Evolutionary conservation across 352 stramenopile species (phyloP).

Genomic region (Phytophthora meadii): DNA sequence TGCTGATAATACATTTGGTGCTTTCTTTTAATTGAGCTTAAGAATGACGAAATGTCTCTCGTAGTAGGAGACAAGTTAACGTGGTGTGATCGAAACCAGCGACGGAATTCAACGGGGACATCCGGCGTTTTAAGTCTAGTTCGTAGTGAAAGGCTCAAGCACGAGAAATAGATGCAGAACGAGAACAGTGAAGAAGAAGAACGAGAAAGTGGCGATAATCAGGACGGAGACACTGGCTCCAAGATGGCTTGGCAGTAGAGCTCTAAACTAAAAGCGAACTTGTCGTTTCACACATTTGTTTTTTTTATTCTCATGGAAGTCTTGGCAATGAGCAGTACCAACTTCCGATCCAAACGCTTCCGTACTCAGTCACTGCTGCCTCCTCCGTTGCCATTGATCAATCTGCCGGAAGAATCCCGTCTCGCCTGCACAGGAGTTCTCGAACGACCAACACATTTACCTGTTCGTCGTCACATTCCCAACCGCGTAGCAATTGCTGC

Average conservation of each 20-base stretch:
- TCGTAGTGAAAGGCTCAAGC: no score
- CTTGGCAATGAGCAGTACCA: slow-evolving; percentile 21
- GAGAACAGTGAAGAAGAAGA: no score
- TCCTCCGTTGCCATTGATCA: slow-evolving; percentile 66
- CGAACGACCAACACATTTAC: slow-evolving; percentile 51
- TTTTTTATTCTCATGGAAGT: neutral
- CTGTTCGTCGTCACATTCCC: slow-evolving; percentile 50
- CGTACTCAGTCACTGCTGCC: slow-evolving; percentile 45
- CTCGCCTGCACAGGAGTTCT: slow-evolving; percentile 50
- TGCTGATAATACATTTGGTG: no score
- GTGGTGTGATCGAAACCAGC: no score
- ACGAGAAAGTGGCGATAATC: no score
- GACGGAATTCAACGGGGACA: no score
- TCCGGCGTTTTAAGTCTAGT: no score
- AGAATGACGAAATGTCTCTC: no score
- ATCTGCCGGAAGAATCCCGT: slow-evolving; percentile 56
- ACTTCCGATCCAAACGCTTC: slow-evolving; percentile 37
- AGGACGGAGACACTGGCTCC: no score
- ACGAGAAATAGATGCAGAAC: no score
- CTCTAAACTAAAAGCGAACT: slow-evolving; percentile 12
- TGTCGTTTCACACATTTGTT: slow-evolving; percentile 9
- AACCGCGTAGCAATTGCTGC: slow-evolving; percentile 9
- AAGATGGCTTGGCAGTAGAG: neutral
- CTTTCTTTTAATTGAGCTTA: no score
- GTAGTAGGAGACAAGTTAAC: no score